Base-by-base conservation (phyloP, 345 rosid species). In the Syzygium oleosum region DNA sequence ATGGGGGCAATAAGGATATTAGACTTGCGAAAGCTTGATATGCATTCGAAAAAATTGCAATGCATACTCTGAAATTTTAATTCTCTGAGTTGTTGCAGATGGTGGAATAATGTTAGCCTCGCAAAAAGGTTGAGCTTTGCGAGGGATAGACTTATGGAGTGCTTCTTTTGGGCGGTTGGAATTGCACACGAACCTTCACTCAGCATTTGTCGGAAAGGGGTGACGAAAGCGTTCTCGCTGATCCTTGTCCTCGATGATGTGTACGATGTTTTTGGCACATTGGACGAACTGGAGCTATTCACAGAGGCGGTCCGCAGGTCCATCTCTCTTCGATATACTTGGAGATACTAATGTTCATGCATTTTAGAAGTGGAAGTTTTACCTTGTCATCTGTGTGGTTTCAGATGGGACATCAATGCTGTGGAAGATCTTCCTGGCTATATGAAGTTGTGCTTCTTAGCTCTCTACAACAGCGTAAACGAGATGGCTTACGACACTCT, bases 121-220 rank as follows among this genome's bases (percentile, higher is more conserved):
- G 87, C 87, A 8, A 90, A 52, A 52, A 91, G 88, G 79, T n/a
- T 91, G 88, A 83, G 79, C 31, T 94, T 94, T 79, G 90, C 93
- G 12, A 88, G 94, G 88, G 93, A 93, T 83, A 90, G 94, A 58
- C 87, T 92, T 34, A 79, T 91, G 93, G 94, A 94, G 84, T 91
- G 94, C 90, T 94, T 89, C 90, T 86, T 92, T 41, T 92, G 93
- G 92, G 55, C 89, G 0, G 88, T 91, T n/a, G 95, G 93, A 51
- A 85, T 93, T 58, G 84, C 85, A 13, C 61, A 38, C 34, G 88
- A 90, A 31, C 93, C 93, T 27, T 88, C 89, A 15, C 90, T 87
- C 52, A 79, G 88, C 46, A 46, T 84, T 2, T 89, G 89, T 16
- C 89, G 92, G 2, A 90, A 84, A 87, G 84, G 85, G 6, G 86